Evolutionary conservation across 306 rosid genomes (phyloP).

Genomic region (Cicer cuneatum): DNA sequence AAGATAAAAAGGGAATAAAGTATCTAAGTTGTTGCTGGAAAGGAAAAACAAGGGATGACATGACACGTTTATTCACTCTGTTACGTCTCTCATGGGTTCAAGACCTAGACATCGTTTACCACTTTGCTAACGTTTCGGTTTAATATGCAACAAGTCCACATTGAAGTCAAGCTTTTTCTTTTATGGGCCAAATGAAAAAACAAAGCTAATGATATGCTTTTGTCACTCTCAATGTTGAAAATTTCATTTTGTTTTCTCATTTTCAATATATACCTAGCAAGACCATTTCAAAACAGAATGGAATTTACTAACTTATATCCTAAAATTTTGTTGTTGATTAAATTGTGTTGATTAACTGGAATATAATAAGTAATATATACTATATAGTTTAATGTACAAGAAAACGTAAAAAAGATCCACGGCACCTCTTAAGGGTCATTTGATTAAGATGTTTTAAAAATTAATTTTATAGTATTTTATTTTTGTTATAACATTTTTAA

Average conservation of each 20-base stretch:
- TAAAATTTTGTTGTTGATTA: not conserved
- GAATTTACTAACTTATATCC: not conserved
- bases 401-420: no score
- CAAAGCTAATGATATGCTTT: not conserved
- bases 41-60: not conserved
- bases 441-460: no score
- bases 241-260: not conserved
- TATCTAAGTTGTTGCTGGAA: constrained; percentile 2
- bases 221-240: constrained; percentile 11
- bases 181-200: not conserved
- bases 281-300: constrained; percentile 14
- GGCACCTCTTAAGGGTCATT: no score
- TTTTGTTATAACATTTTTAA: no score
- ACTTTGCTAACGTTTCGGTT: not conserved
- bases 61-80: constrained; percentile 42
- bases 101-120: not conserved
- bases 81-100: constrained; percentile 48
- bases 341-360: no score
- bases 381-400: no score
- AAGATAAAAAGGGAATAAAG: not conserved
- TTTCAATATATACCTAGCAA: not conserved
- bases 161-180: constrained; percentile 25
- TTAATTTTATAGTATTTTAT: no score
- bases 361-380: no score
- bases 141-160: not conserved